A percentile compares a stretch with the other conserved stretches of the same genome.
These are phyloP conservation scores for Suillus subaureus DNA, from an alignment of 768 basidiomycete species.

Conservation along the genomic window DNA sequence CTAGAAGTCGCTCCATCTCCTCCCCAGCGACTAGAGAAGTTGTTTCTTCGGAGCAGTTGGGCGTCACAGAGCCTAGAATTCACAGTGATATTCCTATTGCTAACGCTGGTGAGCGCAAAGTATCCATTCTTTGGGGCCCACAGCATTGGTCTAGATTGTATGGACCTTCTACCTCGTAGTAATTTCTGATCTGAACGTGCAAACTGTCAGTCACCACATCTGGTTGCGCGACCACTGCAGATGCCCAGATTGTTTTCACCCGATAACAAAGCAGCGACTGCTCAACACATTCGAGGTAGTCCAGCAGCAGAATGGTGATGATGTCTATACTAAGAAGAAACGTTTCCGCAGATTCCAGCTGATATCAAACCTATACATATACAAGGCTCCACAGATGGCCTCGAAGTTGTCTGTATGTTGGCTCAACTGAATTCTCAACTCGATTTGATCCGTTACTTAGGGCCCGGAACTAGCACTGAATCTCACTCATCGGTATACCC, in stretches of 20 bases:
- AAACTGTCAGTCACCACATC: slow-evolving; percentile 70
- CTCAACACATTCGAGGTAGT: slow-evolving; percentile 81
- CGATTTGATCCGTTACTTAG: slow-evolving; percentile 11
- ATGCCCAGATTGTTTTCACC: slow-evolving; percentile 84
- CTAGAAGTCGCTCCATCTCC: neutral
- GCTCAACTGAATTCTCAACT: neutral
- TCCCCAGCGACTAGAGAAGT: slow-evolving; percentile 5
- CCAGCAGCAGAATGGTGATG: neutral
- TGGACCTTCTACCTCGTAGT: slow-evolving; percentile 29
- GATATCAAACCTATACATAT: slow-evolving; percentile 68
- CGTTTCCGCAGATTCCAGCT: slow-evolving; percentile 61
- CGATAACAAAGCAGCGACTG: slow-evolving; percentile 87
- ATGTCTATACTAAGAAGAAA: slow-evolving; percentile 6
- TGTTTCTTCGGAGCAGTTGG: slow-evolving; percentile 32
- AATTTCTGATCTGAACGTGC: neutral
- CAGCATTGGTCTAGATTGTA: slow-evolving; percentile 78
- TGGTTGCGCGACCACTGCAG: slow-evolving; percentile 95
- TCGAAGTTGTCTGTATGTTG: slow-evolving; percentile 74
- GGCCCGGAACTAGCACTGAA: slow-evolving; percentile 34
- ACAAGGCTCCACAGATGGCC: slow-evolving; percentile 57
- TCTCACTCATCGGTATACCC: slow-evolving; percentile 84
- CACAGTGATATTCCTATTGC: slow-evolving; percentile 48
- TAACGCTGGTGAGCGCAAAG: slow-evolving; percentile 58
- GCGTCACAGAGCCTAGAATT: slow-evolving; percentile 18
- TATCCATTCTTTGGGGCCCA: slow-evolving; percentile 75